A percentile compares a stretch with the other conserved stretches of the same genome.
These are phyloP conservation scores for Sergeia podlipaevii DNA, from an alignment of 208 protist genomes.

Conservation along the genomic window DNA sequence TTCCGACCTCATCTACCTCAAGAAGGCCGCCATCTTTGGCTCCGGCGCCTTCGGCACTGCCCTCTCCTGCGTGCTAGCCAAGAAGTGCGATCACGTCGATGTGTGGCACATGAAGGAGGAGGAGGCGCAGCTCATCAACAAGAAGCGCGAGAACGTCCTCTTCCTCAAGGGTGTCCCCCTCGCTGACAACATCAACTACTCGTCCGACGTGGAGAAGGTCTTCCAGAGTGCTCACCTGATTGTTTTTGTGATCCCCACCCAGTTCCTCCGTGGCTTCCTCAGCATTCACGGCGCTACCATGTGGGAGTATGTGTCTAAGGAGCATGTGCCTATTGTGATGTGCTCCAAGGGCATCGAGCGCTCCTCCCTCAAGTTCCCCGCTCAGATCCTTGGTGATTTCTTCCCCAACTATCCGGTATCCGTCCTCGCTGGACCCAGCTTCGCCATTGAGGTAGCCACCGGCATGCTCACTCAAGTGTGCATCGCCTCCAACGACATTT, in stretches of 20 bases:
- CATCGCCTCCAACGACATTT: constrained; percentile 52
- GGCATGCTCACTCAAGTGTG: constrained; percentile 75
- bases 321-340: constrained; percentile 56
- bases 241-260: constrained; percentile 81
- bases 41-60: constrained; percentile 86
- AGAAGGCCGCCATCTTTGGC: constrained; percentile 70
- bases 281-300: constrained; percentile 36
- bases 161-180: constrained; percentile 72
- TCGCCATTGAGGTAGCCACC: constrained; percentile 86
- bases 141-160: constrained; percentile 64
- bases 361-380: constrained; percentile 71
- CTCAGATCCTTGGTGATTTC: constrained; percentile 76
- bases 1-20: constrained; percentile 44
- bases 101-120: constrained; percentile 76
- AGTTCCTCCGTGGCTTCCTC: constrained; percentile 81
- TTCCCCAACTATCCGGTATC: constrained; percentile 44
- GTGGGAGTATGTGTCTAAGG: constrained; percentile 31
- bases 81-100: constrained; percentile 57
- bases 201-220: constrained; percentile 39
- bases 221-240: constrained; percentile 66
- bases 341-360: constrained; percentile 87
- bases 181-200: constrained; percentile 60
- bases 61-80: constrained; percentile 53
- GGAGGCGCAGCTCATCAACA: constrained; percentile 60
- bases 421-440: constrained; percentile 85